Percentiles rank a stretch among this genome's conserved stretches.
Evolutionary conservation across 2,329 filamentous ascomycete species (phyloP).

Genomic region (Nemania bipapillata): DNA sequence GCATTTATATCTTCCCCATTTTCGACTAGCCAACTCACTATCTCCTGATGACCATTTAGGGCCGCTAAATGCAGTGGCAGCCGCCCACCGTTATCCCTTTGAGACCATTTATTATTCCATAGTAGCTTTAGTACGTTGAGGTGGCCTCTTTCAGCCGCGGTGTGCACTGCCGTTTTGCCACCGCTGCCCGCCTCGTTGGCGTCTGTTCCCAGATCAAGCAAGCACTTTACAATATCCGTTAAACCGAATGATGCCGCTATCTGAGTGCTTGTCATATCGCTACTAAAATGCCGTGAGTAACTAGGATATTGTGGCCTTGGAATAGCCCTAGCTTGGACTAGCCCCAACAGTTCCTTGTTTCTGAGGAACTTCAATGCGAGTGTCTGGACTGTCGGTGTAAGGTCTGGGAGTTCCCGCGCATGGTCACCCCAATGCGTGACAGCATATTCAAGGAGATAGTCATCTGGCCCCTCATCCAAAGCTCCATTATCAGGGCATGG

Average conservation of each 20-base stretch:
- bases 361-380: background rate
- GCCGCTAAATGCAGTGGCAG: too few species aligned
- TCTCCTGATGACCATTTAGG: too few species aligned
- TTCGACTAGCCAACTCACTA: background rate
- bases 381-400: background rate
- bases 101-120: too few species aligned
- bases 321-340: background rate
- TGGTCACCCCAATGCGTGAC: background rate
- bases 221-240: background rate
- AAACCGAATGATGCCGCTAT: background rate
- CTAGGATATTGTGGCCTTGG: background rate
- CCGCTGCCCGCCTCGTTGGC: background rate
- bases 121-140: too few species aligned
- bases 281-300: background rate
- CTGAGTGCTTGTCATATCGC: background rate
- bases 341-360: background rate
- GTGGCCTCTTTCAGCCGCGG: background rate
- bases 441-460: constrained; percentile 1
- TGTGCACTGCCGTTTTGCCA: background rate
- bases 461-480: background rate
- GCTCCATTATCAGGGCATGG: background rate
- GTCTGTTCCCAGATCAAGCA: background rate
- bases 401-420: background rate
- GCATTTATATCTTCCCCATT: background rate
- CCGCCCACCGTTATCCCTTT: too few species aligned